Evolutionary conservation across 371 early-diverging fungal genomes (phyloP).

Genomic region (Circinella minor): DNA sequence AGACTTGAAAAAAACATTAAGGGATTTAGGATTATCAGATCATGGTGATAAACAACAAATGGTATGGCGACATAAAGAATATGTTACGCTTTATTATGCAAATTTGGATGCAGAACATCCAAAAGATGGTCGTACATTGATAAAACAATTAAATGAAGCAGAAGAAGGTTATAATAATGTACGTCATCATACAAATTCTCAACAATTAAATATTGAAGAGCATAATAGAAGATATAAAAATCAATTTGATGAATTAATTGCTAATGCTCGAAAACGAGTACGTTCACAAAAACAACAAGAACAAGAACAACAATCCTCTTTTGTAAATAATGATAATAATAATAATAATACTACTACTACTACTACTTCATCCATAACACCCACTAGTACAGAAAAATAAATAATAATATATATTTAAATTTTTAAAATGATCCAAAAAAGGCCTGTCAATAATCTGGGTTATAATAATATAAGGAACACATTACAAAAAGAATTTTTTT

Average conservation of each 20-base stretch:
- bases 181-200: neutral
- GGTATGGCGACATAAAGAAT: constrained; percentile 65
- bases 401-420: neutral
- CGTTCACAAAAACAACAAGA: neutral
- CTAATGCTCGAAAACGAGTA: constrained; percentile 12
- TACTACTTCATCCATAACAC: neutral
- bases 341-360: neutral
- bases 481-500: too few species aligned
- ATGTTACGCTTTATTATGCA: constrained; percentile 64
- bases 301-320: neutral
- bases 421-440: too few species aligned
- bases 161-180: constrained; percentile 17
- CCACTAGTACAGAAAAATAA: neutral
- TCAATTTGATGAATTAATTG: constrained; percentile 19
- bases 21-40: constrained; percentile 60
- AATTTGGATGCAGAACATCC: constrained; percentile 64
- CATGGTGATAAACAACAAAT: constrained; percentile 61
- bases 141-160: constrained; percentile 15
- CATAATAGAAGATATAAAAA: constrained; percentile 24
- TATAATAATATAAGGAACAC: too few species aligned
- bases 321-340: neutral
- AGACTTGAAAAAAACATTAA: constrained; percentile 38
- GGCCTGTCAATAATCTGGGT: too few species aligned
- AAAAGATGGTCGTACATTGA: constrained; percentile 10
- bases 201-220: constrained; percentile 12